Evolutionary conservation across 345 rosid species (phyloP), one percentile per base, ranked within the genome.

Genomic region (Eutrema japonicum): DNA sequence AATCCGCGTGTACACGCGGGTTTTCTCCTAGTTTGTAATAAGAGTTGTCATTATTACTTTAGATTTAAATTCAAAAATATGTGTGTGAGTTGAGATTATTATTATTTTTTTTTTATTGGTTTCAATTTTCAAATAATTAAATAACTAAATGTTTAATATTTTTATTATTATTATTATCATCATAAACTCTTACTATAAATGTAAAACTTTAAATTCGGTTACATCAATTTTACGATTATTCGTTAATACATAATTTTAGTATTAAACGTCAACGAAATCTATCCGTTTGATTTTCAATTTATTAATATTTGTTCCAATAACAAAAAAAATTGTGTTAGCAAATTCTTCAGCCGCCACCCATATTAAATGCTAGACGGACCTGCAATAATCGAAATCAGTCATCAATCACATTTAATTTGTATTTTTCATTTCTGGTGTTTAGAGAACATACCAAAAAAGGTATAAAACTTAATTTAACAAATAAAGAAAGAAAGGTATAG

Each of bases 331-430:
- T 37, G 8, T 6, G 10, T 32, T 12, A 6, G 22, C 9, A 10
- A 12, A 0, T 53, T 30, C 10, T 30, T 13, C 18, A 53, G 38
- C 58, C 58, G 76, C 69, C 76, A 62, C 53, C 30, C n/a, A 16
- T 71, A 32, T 51, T 53, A 26, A 54, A 35, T 46, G 57, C 32
- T 50, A 45, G 57, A 64, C 3, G 56, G 77, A 69, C 64, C 77
- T 69, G 57, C 77, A 43, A 42, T 63, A 42, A 52, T 22, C 26
- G 26, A 22, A 22, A 22, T 22, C 26, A 22, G 1, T 22, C 26
- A 22, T 22, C 26, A 22, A 22, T 22, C 26, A 2, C 26, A 22
- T 22, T 22, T 22, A 22, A 22, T 22, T 22, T 22, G 26, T 22
- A 22, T 22, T 7, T 33, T 13, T 10, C 40, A 58, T 26, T 46